phyloP scores from a whole-genome alignment of 352 stramenopile species.

The Peronosclerospora sorghi region DNA sequence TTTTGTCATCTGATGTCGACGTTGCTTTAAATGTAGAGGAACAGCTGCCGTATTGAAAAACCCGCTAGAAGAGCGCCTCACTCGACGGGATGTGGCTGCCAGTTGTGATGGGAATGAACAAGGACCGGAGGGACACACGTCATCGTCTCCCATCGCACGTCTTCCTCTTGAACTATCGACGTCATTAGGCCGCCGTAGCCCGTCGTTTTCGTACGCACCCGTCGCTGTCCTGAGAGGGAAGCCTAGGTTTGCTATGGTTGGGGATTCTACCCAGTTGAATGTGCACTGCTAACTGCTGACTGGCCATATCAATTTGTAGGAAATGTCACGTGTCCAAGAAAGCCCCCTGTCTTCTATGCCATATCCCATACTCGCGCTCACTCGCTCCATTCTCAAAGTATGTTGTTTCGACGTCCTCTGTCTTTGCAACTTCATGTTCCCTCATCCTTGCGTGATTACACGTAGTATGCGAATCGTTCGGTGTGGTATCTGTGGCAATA shows the following conservation, averaged over 20 bases:
- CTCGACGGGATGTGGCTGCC: conserved; percentile 18
- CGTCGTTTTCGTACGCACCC: conserved; percentile 27
- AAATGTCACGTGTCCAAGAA: conserved; percentile 31
- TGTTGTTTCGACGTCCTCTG: background rate
- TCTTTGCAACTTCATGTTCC: background rate
- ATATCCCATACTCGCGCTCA: conserved; percentile 94
- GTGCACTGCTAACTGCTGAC: too few relatives aligned
- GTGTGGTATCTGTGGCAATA: conserved; percentile 93
- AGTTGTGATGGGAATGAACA: conserved; percentile 44
- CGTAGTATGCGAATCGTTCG: conserved; percentile 92
- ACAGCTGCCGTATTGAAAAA: conserved; percentile 76
- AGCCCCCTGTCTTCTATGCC: conserved; percentile 90
- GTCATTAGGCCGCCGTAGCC: conserved; percentile 33
- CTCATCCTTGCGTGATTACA: background rate
- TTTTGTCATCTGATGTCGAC: too few relatives aligned
- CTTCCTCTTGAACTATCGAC: conserved; percentile 23
- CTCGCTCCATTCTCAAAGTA: conserved; percentile 93
- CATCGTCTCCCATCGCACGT: conserved; percentile 27
- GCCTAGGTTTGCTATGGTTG: conserved; percentile 19
- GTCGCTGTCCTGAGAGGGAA: conserved; percentile 15
- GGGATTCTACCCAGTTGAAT: too few relatives aligned
- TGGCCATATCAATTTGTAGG: conserved; percentile 9
- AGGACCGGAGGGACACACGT: conserved; percentile 12
- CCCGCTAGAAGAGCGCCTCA: conserved; percentile 27
- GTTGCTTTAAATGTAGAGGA: conserved; percentile 44